These are phyloP conservation scores for Metarhizium robertsii DNA, from an alignment of 2,329 filamentous ascomycete genomes.

Conservation along the genomic window DNA sequence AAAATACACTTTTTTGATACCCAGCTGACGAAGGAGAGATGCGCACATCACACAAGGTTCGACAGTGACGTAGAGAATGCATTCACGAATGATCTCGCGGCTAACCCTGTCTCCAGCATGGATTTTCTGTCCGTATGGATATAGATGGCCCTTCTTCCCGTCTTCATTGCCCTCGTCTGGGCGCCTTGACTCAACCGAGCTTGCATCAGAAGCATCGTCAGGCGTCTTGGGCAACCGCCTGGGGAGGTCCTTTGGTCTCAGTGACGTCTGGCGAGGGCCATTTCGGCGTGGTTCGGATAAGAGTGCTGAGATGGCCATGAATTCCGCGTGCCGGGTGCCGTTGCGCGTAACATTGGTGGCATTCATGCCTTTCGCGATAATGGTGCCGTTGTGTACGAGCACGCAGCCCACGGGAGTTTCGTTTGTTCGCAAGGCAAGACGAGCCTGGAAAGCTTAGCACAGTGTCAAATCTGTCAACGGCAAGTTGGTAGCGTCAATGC, in stretches of 20 bases:
- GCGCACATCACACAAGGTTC: slow-evolving; percentile 99
- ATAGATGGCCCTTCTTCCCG: slow-evolving; percentile 46
- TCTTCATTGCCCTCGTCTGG: slow-evolving; percentile 42
- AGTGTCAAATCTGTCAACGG: not conserved
- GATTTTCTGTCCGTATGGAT: slow-evolving; percentile 51
- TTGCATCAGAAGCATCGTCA: slow-evolving; percentile 14
- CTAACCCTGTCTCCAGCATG: slow-evolving; percentile 49
- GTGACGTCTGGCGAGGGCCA: slow-evolving; percentile 20
- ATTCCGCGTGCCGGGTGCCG: slow-evolving; percentile 91
- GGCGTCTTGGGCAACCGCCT: slow-evolving; percentile 1
- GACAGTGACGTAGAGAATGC: slow-evolving; percentile 87
- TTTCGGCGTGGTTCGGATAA: slow-evolving; percentile 30
- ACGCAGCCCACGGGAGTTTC: slow-evolving; percentile 97
- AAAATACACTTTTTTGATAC: slow-evolving; percentile 85
- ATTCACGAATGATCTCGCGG: slow-evolving; percentile 58
- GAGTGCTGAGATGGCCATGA: slow-evolving; percentile 66
- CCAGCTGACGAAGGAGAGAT: slow-evolving; percentile 78
- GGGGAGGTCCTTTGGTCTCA: slow-evolving; percentile 23
- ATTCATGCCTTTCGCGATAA: slow-evolving; percentile 91
- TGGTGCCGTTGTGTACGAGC: slow-evolving; percentile 66
- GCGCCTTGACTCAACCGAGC: slow-evolving; percentile 12
- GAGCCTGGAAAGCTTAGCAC: slow-evolving; percentile 47
- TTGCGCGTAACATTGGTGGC: slow-evolving; percentile 87
- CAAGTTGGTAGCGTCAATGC: not conserved
- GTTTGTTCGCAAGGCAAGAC: slow-evolving; percentile 72